phyloP scores from a whole-genome alignment of 192 early-diverging fungal genomes.

The Coemansia sp. region DNA sequence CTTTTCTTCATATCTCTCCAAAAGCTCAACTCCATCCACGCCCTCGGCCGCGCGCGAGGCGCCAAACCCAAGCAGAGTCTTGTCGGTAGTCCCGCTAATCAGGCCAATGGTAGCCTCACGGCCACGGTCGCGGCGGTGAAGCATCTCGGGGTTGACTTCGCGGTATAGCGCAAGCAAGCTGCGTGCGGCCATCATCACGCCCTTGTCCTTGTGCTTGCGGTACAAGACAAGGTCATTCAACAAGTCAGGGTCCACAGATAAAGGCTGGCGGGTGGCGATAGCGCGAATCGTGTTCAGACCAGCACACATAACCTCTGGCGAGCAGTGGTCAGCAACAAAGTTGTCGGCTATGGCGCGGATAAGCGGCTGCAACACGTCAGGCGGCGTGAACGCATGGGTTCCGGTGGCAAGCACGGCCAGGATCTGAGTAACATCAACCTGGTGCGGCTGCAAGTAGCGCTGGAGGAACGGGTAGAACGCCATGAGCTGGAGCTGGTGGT shows the following conservation, averaged over 20 bases:
- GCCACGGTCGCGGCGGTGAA: constrained; percentile 91
- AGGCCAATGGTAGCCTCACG: constrained; percentile 79
- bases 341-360: constrained; percentile 93
- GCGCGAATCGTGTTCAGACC: constrained; percentile 89
- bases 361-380: constrained; percentile 86
- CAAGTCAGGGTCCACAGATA: constrained; percentile 84
- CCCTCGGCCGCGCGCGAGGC: constrained; percentile 65
- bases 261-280: constrained; percentile 83
- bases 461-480: constrained; percentile 93
- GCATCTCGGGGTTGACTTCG: constrained; percentile 93
- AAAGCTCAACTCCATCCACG: constrained; percentile 81
- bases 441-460: constrained; percentile 94
- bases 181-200: constrained; percentile 90
- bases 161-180: constrained; percentile 91
- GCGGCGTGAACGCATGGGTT: constrained; percentile 92
- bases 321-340: constrained; percentile 92
- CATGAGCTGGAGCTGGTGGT: constrained; percentile 90
- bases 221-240: constrained; percentile 89
- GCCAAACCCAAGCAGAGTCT: constrained; percentile 69
- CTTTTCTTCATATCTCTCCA: constrained; percentile 57
- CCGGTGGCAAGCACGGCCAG: constrained; percentile 89
- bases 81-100: constrained; percentile 57
- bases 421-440: constrained; percentile 84
- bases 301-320: constrained; percentile 93
- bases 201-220: constrained; percentile 93